Conservation (phyloP, 345 rosid genomes). For the Theobroma cacao region DNA sequence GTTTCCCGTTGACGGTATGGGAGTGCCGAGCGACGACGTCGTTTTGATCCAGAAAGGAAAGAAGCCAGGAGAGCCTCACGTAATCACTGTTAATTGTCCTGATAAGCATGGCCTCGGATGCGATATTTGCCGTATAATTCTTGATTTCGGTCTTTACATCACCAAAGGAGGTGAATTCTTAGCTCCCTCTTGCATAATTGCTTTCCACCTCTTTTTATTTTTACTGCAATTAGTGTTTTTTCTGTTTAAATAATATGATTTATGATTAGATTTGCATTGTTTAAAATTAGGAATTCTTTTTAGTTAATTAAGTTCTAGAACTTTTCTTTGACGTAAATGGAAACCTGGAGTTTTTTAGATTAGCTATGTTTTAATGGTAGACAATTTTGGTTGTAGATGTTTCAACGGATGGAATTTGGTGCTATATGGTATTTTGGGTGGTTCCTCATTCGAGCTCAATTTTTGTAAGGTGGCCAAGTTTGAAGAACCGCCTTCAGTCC, state of each 20-base stretch:
- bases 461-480: slow-evolving; percentile 60
- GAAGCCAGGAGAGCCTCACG: slow-evolving; percentile 58
- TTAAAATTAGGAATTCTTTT: not conserved
- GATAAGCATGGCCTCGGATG: slow-evolving; percentile 75
- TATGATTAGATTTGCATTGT: not conserved
- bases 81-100: slow-evolving; percentile 79
- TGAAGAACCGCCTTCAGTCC: slow-evolving; percentile 67
- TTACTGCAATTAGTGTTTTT: not conserved
- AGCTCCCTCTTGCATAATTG: not conserved
- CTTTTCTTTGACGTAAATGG: not conserved
- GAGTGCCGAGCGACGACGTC: slow-evolving; percentile 49
- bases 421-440: slow-evolving; percentile 79
- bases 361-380: not conserved
- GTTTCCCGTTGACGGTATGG: slow-evolving; percentile 32
- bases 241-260: not conserved
- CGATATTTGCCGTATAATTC: slow-evolving; percentile 69
- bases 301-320: not conserved
- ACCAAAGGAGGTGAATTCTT: slow-evolving; percentile 61
- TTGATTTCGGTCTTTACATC: slow-evolving; percentile 74
- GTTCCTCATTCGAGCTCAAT: slow-evolving; percentile 46
- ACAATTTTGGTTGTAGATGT: slow-evolving; percentile 49
- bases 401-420: slow-evolving; percentile 89
- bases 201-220: not conserved
- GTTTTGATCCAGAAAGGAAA: slow-evolving; percentile 65
- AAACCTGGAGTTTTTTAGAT: not conserved